Evolutionary conservation across 495 filamentous ascomycete species (phyloP).

Genomic region (Penicillium cataractarum): DNA sequence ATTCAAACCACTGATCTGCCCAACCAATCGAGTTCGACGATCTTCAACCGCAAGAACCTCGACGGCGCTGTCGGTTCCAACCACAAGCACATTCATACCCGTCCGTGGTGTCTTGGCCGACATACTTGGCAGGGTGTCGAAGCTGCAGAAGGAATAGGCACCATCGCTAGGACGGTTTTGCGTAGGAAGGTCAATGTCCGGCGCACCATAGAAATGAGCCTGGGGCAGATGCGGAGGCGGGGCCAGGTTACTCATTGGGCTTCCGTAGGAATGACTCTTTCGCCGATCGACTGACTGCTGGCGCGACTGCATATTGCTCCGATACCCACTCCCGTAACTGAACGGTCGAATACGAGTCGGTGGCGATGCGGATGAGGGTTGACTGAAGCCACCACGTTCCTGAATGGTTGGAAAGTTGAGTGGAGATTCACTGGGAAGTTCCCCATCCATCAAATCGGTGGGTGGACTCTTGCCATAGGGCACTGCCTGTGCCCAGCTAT

Average conservation of each 20-base stretch:
- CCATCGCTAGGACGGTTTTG: conserved; percentile 50
- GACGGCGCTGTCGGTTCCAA: conserved; percentile 75
- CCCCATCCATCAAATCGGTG: conserved; percentile 46
- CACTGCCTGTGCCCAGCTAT: conserved; percentile 54
- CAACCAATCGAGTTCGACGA: conserved; percentile 64
- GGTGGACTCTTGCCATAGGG: conserved; percentile 56
- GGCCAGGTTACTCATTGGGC: conserved; percentile 52
- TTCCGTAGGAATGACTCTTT: conserved; percentile 50
- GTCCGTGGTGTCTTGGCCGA: conserved; percentile 50
- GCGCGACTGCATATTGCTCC: conserved; percentile 39
- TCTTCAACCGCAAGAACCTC: conserved; percentile 72
- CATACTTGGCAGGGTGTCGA: conserved; percentile 65
- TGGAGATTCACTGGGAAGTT: conserved; percentile 48
- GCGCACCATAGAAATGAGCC: conserved; percentile 67
- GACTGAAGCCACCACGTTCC: conserved; percentile 50
- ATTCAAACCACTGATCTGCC: conserved; percentile 71
- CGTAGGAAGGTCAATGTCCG: conserved; percentile 52
- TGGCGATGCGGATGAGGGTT: conserved; percentile 55
- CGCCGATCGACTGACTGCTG: conserved; percentile 46
- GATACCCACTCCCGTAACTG: conserved; percentile 49
- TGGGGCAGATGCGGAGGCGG: conserved; percentile 83
- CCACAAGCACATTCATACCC: conserved; percentile 69
- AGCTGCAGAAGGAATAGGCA: conserved; percentile 76
- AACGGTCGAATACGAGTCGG: conserved; percentile 47
- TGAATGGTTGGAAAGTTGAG: conserved; percentile 42